phyloP scores from a whole-genome alignment of 352 stramenopile species.

The Phytopythium cucurbitacearum region DNA sequence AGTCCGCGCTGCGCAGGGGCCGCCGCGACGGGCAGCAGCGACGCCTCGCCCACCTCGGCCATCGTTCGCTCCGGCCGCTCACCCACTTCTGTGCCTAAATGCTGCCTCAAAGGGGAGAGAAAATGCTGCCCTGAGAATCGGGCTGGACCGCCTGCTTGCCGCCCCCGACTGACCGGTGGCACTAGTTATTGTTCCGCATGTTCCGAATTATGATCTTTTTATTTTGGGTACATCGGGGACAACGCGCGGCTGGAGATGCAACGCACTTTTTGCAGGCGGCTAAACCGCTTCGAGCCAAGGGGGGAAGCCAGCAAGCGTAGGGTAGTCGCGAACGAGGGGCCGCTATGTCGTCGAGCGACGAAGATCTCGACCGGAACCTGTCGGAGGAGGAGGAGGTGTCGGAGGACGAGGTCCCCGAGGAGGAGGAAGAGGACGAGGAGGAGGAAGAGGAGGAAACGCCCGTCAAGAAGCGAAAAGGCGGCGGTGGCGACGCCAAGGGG shows the following conservation, averaged over 20 bases:
- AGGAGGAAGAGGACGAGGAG: constrained; percentile 54
- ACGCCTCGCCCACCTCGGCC: constrained; percentile 16
- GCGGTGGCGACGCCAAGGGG: constrained; percentile 35
- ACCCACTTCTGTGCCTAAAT: too few relatives aligned
- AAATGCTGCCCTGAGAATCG: too few relatives aligned
- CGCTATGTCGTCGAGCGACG: constrained; percentile 85
- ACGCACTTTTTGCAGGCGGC: too few relatives aligned
- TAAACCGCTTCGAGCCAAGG: neutral
- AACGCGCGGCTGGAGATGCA: too few relatives aligned
- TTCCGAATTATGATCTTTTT: too few relatives aligned
- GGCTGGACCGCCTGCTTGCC: too few relatives aligned
- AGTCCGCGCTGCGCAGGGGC: constrained; percentile 2
- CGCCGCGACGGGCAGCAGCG: constrained; percentile 4
- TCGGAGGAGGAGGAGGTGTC: constrained; percentile 76
- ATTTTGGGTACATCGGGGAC: too few relatives aligned
- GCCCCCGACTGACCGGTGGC: too few relatives aligned
- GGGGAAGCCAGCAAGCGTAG: constrained; percentile 6
- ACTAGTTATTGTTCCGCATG: too few relatives aligned
- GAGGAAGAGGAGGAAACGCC: constrained; percentile 48
- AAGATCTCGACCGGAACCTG: constrained; percentile 79
- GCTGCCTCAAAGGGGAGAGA: too few relatives aligned
- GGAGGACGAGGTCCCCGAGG: constrained; percentile 73
- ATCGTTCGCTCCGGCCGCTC: constrained; percentile 5
- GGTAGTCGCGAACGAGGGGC: constrained; percentile 6
- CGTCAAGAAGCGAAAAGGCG: constrained; percentile 75